Conservation (phyloP, 1,139 yeast species). For the Pneumocystis murina region DNA sequence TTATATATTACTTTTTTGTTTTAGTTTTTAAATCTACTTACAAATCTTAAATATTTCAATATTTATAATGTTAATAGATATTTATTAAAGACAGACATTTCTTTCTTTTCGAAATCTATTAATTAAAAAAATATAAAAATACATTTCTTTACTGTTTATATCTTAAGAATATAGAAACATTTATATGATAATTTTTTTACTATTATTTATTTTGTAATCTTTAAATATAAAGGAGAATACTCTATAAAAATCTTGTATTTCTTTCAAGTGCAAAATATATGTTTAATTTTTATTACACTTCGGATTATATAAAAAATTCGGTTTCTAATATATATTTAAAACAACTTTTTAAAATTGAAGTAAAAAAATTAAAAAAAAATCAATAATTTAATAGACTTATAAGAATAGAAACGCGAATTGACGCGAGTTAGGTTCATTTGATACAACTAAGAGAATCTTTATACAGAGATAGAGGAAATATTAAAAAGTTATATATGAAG, state of each 20-base stretch:
- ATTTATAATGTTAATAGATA: not conserved
- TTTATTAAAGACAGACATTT: not conserved
- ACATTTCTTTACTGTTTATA: not conserved
- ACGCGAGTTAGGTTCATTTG: not conserved
- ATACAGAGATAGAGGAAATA: not conserved
- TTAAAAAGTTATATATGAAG: not conserved
- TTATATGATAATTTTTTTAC: too few relatives aligned
- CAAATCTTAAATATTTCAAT: not conserved
- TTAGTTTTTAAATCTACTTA: not conserved
- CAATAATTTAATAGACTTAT: not conserved
- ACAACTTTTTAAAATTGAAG: too few relatives aligned
- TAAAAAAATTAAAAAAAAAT: too few relatives aligned
- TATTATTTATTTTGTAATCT: too few relatives aligned
- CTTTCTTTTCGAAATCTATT: not conserved
- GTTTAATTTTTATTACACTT: too few relatives aligned
- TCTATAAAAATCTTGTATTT: too few relatives aligned
- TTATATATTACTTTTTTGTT: not conserved
- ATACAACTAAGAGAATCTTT: not conserved
- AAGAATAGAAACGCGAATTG: not conserved
- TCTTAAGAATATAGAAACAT: too few relatives aligned
- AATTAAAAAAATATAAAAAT: not conserved
- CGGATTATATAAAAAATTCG: too few relatives aligned
- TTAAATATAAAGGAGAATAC: too few relatives aligned
- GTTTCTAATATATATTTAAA: too few relatives aligned
- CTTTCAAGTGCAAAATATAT: too few relatives aligned